Evolutionary conservation across 75 land plant species (phyloP).

Genomic region (Selaginella tamariscina): DNA sequence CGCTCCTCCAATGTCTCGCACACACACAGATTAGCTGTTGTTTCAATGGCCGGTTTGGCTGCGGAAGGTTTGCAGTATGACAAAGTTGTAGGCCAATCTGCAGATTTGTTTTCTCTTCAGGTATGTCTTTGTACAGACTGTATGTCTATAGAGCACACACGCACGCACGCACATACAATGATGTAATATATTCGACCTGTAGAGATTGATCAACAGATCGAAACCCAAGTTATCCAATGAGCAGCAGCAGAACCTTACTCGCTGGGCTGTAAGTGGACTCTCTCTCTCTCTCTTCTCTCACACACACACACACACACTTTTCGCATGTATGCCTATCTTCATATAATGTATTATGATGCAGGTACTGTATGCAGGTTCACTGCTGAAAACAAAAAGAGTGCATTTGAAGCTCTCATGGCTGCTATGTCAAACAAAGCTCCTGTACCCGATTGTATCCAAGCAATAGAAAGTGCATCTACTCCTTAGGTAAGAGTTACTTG

Average conservation of each 20-base stretch:
- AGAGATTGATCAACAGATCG: conserved; percentile 83
- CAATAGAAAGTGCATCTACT: conserved; percentile 39
- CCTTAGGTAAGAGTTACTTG: no score
- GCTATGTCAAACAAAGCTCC: conserved; percentile 68
- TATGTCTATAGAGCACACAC: no score
- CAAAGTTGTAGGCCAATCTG: conserved; percentile 92
- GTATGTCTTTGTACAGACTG: conserved; percentile 20
- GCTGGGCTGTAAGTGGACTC: conserved; percentile 81
- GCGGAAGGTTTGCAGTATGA: conserved; percentile 86
- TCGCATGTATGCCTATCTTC: not conserved
- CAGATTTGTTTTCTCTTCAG: conserved; percentile 86
- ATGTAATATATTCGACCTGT: conserved; percentile 8
- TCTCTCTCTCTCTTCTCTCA: no score
- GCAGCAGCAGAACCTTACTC: conserved; percentile 89
- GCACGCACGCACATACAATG: no score
- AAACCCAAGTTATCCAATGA: conserved; percentile 61
- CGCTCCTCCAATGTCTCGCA: no score
- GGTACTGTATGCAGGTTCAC: conserved; percentile 83
- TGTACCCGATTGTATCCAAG: conserved; percentile 67
- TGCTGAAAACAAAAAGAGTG: conserved; percentile 59
- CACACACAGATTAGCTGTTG: conserved; percentile 65
- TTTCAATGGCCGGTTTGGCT: conserved; percentile 92
- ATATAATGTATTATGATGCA: conserved; percentile 18
- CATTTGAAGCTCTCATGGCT: conserved; percentile 68
- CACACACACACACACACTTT: no score